A percentile compares a stretch with the other conserved stretches of the same genome.
Evolutionary conservation across 768 basidiomycete species (phyloP).

Genomic region (Termitomyces sp.): DNA sequence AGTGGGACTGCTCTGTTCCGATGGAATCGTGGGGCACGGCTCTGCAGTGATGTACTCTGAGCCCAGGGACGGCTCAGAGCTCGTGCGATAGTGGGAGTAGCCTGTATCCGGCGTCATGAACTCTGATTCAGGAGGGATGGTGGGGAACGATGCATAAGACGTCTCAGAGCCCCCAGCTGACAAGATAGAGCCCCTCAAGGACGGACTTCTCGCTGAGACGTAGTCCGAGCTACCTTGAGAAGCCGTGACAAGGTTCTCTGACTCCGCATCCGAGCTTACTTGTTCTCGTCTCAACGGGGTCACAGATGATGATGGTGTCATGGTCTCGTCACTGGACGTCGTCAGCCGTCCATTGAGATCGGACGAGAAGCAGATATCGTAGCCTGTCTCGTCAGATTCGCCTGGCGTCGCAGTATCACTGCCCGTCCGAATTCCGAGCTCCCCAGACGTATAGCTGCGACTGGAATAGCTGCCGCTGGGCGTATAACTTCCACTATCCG

Average conservation of each 20-base stretch:
- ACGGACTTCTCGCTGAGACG: constrained; percentile 32
- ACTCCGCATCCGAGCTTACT: constrained; percentile 24
- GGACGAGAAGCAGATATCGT: constrained; percentile 48
- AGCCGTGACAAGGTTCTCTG: constrained; percentile 36
- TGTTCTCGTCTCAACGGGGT: constrained; percentile 20
- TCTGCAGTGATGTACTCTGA: constrained; percentile 48
- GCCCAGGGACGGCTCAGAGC: constrained; percentile 21
- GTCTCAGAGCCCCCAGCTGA: constrained; percentile 31
- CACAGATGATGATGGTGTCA: constrained; percentile 28
- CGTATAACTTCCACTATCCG: constrained; percentile 10
- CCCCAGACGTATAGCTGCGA: constrained; percentile 10
- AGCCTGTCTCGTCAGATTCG: constrained; percentile 43
- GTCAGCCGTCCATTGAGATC: constrained; percentile 34
- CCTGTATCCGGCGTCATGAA: constrained; percentile 27
- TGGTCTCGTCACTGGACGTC: constrained; percentile 22
- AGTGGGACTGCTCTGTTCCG: constrained; percentile 35
- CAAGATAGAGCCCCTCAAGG: constrained; percentile 42
- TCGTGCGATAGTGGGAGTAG: constrained; percentile 22
- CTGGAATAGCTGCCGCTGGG: constrained; percentile 16
- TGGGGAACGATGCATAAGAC: constrained; percentile 53
- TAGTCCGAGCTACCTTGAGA: constrained; percentile 52
- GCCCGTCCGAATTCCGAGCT: constrained; percentile 13
- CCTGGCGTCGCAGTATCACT: constrained; percentile 27
- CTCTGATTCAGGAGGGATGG: constrained; percentile 49
- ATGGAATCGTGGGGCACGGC: constrained; percentile 36